A percentile compares a stretch with the other conserved stretches of the same genome.
phyloP scores from a whole-genome alignment of 306 rosid species.

The Sindora glabra region DNA sequence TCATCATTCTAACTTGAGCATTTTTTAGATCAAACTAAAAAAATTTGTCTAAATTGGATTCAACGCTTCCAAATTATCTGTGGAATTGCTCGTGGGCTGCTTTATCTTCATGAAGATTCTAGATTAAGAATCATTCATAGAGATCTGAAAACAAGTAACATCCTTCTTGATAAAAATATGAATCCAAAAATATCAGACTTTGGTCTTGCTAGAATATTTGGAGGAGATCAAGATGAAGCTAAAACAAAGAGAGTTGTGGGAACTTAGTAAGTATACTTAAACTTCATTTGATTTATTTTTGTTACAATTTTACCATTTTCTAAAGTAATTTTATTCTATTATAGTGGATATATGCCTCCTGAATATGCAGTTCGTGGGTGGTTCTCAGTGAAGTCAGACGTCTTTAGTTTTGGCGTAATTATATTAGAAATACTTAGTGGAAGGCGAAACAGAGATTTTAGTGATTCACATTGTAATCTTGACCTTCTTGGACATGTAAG shows the following conservation, averaged over 20 bases:
- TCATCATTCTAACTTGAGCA: neutral
- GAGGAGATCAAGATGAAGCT: conserved; percentile 15
- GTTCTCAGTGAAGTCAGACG: conserved; percentile 31
- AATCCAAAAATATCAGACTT: conserved; percentile 42
- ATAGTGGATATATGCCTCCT: conserved; percentile 44
- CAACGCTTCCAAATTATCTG: conserved; percentile 20
- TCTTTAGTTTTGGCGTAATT: conserved; percentile 35
- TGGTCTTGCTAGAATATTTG: conserved; percentile 26
- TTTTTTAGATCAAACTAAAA: neutral
- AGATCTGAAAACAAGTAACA: conserved; percentile 31
- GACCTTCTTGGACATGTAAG: conserved; percentile 34
- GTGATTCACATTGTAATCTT: conserved; percentile 1
- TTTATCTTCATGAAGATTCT: conserved; percentile 33
- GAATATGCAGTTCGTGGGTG: conserved; percentile 31
- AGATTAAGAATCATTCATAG: conserved; percentile 32
- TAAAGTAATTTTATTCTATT: neutral
- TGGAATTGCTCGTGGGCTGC: conserved; percentile 35
- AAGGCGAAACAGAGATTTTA: conserved; percentile 19
- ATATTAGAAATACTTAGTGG: conserved; percentile 31
- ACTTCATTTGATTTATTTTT: neutral
- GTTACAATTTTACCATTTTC: neutral
- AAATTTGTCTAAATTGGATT: conserved; percentile 4
- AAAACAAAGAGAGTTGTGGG: conserved; percentile 28
- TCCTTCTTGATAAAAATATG: conserved; percentile 25
- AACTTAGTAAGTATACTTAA: conserved; percentile 19